phyloP scores from a whole-genome alignment of 257 asterid genomes.

The Solanum ossicruentum region DNA sequence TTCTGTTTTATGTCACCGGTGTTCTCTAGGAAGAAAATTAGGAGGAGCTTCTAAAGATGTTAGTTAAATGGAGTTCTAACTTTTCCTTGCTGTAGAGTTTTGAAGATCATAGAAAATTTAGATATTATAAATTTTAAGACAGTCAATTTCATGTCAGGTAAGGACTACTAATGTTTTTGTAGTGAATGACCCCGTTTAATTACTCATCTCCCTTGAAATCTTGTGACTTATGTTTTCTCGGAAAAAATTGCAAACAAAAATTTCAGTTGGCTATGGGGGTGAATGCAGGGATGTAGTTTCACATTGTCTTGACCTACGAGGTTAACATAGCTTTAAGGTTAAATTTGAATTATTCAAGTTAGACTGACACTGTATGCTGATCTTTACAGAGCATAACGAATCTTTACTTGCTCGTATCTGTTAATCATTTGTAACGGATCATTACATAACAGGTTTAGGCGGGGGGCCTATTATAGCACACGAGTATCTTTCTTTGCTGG shows the following conservation, averaged over 20 bases:
- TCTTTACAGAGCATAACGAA: background rate
- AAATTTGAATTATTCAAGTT: background rate
- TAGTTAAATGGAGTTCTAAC: background rate
- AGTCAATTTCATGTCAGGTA: background rate
- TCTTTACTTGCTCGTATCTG: background rate
- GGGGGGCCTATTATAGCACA: slow-evolving; percentile 78
- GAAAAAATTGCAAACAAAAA: background rate
- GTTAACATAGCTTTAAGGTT: background rate
- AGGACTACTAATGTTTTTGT: background rate
- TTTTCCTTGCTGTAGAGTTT: background rate
- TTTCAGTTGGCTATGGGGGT: background rate
- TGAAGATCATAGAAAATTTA: background rate
- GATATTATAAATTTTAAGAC: background rate
- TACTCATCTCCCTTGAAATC: background rate
- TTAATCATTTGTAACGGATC: background rate
- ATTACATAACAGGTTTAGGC: slow-evolving; percentile 46
- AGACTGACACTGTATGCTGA: background rate
- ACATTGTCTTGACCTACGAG: background rate
- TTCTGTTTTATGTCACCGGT: background rate
- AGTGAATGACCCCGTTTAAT: background rate
- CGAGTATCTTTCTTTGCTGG: slow-evolving; percentile 66
- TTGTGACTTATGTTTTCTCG: background rate
- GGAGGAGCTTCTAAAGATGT: background rate
- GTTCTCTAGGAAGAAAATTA: background rate
- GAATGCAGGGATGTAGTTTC: background rate